These are phyloP conservation scores for Starmera stellimalicola DNA, from an alignment of 1,139 yeast species.

Conservation along the genomic window DNA sequence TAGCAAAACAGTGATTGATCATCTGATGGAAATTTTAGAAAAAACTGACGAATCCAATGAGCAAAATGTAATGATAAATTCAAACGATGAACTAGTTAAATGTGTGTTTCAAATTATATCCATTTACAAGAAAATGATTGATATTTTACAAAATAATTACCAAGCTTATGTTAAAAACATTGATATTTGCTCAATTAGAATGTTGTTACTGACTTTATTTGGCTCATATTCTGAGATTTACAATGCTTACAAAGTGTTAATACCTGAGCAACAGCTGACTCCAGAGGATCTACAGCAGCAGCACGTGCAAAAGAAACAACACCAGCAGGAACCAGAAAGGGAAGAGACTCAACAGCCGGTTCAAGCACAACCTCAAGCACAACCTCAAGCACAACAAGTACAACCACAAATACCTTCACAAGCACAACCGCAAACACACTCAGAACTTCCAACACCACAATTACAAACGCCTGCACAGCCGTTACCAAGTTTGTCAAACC, in stretches of 20 bases:
- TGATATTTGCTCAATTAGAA: conserved; percentile 62
- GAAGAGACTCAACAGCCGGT: conserved; percentile 5
- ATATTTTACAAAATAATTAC: conserved; percentile 38
- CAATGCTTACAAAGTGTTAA: conserved; percentile 56
- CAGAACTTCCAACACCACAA: not conserved
- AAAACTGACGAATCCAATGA: conserved; percentile 35
- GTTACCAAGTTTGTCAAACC: too few relatives aligned
- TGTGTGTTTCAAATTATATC: conserved; percentile 28
- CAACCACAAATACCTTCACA: conserved; percentile 4
- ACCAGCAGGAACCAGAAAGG: too few relatives aligned
- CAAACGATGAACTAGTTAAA: conserved; percentile 26
- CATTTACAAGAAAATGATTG: conserved; percentile 42
- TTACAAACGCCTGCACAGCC: not conserved
- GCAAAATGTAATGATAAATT: conserved; percentile 8
- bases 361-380: not conserved
- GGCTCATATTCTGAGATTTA: conserved; percentile 70
- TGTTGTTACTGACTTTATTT: conserved; percentile 60
- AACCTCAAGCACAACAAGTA: not conserved
- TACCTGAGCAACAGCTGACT: conserved; percentile 23
- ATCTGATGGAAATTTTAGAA: conserved; percentile 49
- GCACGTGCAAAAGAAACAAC: too few relatives aligned
- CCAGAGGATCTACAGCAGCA: too few relatives aligned
- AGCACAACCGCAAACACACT: too few relatives aligned
- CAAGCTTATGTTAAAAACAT: conserved; percentile 40
- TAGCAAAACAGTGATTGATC: conserved; percentile 50